Conservation (phyloP, 2,329 filamentous ascomycete species). For the Calonectria naviculata region DNA sequence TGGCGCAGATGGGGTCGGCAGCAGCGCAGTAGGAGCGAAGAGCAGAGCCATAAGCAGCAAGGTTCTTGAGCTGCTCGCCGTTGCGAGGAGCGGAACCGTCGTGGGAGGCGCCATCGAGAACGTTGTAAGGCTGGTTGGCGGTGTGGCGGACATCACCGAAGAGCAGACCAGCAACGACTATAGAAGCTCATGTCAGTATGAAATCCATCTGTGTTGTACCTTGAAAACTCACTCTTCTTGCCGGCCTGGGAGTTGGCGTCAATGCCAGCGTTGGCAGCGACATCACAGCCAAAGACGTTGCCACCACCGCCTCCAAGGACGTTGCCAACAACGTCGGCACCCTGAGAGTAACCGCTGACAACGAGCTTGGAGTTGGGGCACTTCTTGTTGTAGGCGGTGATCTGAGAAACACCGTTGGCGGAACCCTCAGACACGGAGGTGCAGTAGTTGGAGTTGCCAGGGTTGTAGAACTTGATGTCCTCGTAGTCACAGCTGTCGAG, state of each 20-base stretch:
- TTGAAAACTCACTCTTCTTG: not conserved
- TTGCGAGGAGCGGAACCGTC: conserved; percentile 40
- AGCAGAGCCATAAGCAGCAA: conserved; percentile 38
- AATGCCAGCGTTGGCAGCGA: not conserved
- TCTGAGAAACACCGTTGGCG: conserved; percentile 48
- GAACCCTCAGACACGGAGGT: conserved; percentile 49
- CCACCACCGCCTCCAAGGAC: conserved; percentile 47
- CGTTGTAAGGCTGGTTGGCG: conserved; percentile 46
- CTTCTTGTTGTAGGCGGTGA: conserved; percentile 50
- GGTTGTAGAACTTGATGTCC: conserved; percentile 47
- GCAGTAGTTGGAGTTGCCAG: conserved; percentile 46
- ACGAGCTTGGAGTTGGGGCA: conserved; percentile 55
- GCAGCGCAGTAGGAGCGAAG: conserved; percentile 47
- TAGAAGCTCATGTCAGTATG: not conserved
- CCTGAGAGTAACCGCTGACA: conserved; percentile 55
- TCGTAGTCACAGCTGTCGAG: conserved; percentile 44
- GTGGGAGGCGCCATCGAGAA: conserved; percentile 36
- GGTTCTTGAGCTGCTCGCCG: conserved; percentile 36
- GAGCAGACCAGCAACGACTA: conserved; percentile 3
- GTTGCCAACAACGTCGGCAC: conserved; percentile 51
- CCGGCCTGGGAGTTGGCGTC: not conserved
- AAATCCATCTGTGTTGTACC: not conserved
- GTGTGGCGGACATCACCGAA: conserved; percentile 48
- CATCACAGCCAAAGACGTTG: not conserved
- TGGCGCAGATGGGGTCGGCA: conserved; percentile 51